A percentile compares a stretch with the other conserved stretches of the same genome.
Conservation (phyloP, 1,139 yeast genomes). For the Taphrina deformans region DNA sequence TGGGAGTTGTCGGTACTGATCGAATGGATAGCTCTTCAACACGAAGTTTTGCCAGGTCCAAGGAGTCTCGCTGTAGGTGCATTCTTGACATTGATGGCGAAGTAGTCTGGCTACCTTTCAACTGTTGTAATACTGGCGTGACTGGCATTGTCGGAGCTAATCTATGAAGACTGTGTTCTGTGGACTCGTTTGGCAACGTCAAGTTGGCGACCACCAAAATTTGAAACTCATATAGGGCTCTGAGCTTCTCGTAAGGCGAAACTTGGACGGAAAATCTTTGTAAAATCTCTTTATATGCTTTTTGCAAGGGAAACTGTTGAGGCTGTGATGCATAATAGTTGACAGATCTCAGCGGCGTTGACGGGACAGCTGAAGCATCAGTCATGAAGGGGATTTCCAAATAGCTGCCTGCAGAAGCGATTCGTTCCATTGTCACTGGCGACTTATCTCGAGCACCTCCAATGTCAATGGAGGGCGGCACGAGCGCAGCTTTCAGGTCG, state of each 20-base stretch:
- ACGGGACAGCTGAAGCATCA: neutral
- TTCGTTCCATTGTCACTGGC: constrained; percentile 3
- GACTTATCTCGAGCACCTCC: neutral
- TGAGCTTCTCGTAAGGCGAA: constrained; percentile 23
- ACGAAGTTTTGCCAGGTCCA: neutral
- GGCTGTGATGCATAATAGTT: neutral
- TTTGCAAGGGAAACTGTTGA: constrained; percentile 16
- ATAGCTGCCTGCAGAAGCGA: neutral
- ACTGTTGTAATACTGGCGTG: neutral
- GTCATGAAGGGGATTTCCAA: neutral
- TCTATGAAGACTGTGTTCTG: neutral
- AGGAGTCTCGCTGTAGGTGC: neutral
- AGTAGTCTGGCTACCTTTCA: neutral
- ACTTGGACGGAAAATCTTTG: constrained; percentile 22
- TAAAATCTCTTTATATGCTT: constrained; percentile 20
- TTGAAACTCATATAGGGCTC: constrained; percentile 26
- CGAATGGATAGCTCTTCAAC: neutral
- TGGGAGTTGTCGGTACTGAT: neutral
- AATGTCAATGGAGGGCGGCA: constrained; percentile 22
- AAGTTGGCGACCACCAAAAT: constrained; percentile 10
- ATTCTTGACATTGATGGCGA: neutral
- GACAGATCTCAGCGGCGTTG: neutral
- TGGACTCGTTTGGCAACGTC: neutral
- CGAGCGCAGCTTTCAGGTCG: constrained; percentile 11
- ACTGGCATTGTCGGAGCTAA: constrained; percentile 9